Percentiles rank a stretch among this genome's conserved stretches.
Conservation (phyloP, 495 filamentous ascomycete genomes). For the Neurospora pannonica region DNA sequence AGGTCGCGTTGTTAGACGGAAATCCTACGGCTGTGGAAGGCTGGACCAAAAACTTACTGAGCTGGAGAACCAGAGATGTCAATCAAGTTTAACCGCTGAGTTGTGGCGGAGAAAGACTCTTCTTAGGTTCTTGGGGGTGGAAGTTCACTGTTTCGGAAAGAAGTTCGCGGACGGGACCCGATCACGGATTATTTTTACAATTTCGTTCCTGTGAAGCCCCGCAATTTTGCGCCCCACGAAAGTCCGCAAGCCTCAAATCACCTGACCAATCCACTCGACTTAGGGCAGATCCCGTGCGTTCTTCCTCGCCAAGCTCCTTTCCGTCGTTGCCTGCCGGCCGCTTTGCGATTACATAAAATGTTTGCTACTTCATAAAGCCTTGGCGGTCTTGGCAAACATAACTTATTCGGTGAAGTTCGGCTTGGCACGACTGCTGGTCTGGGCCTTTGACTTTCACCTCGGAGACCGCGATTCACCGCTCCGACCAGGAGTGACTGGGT, state of each 20-base stretch:
- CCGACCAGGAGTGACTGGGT: background rate
- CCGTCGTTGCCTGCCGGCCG: background rate
- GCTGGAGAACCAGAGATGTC: conserved; percentile 45
- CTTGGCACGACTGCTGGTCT: background rate
- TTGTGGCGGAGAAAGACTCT: conserved; percentile 48
- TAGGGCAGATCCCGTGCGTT: conserved; percentile 19
- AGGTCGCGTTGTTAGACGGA: background rate
- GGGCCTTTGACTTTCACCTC: background rate
- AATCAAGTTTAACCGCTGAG: conserved; percentile 47
- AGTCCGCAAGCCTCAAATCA: conserved; percentile 8
- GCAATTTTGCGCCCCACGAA: conserved; percentile 15
- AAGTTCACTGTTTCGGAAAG: conserved; percentile 10
- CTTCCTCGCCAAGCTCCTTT: background rate
- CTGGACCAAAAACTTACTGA: conserved; percentile 19
- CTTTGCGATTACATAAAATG: background rate
- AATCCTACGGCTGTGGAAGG: background rate
- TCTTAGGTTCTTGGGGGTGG: conserved; percentile 35
- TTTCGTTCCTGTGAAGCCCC: conserved; percentile 22
- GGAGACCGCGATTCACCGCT: background rate
- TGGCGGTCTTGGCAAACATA: background rate
- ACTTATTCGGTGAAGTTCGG: background rate
- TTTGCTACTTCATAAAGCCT: background rate
- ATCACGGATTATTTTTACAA: conserved; percentile 22
- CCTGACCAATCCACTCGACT: conserved; percentile 12
- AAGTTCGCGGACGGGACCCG: conserved; percentile 5